Conservation (phyloP, 2,329 filamentous ascomycete species). For the Stachybotrys echinatus region DNA sequence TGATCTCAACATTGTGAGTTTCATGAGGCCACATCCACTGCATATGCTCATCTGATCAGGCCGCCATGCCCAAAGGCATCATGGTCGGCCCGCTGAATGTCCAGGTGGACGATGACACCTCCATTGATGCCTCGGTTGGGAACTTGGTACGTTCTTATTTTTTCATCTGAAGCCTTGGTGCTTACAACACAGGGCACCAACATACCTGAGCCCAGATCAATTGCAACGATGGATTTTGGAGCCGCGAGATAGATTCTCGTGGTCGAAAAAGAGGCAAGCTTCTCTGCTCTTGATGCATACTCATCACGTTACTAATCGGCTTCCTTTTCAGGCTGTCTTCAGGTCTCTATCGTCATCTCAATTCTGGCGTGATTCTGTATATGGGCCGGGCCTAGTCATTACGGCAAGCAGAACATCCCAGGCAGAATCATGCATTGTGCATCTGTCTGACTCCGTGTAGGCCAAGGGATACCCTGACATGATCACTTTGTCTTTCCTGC, state of each 20-base stretch:
- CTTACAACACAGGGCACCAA: constrained; percentile 46
- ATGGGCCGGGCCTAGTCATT: constrained; percentile 24
- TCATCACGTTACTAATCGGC: constrained; percentile 11
- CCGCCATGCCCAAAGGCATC: constrained; percentile 69
- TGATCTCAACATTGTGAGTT: constrained; percentile 63
- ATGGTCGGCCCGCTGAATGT: constrained; percentile 54
- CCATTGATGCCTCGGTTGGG: constrained; percentile 22
- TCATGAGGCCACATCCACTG: neutral
- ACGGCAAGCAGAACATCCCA: constrained; percentile 43
- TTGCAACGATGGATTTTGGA: constrained; percentile 44
- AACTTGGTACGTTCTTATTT: constrained; percentile 17
- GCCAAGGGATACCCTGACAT: constrained; percentile 81
- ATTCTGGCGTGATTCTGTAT: constrained; percentile 26
- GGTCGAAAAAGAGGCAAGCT: constrained; percentile 69
- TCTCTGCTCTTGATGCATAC: too few relatives aligned
- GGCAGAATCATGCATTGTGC: neutral
- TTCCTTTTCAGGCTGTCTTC: constrained; percentile 60
- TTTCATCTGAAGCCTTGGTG: neutral
- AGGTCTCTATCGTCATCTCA: constrained; percentile 54
- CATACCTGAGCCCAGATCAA: constrained; percentile 49
- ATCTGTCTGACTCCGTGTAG: constrained; percentile 29
- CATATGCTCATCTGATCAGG: constrained; percentile 39
- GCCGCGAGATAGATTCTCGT: constrained; percentile 61
- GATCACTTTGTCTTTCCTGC: constrained; percentile 60
- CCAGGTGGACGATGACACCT: constrained; percentile 36